A percentile compares a stretch with the other conserved stretches of the same genome.
These are phyloP conservation scores for Neostapfia colusana DNA, from an alignment of 176 grass and related monocot species.

Conservation along the genomic window DNA sequence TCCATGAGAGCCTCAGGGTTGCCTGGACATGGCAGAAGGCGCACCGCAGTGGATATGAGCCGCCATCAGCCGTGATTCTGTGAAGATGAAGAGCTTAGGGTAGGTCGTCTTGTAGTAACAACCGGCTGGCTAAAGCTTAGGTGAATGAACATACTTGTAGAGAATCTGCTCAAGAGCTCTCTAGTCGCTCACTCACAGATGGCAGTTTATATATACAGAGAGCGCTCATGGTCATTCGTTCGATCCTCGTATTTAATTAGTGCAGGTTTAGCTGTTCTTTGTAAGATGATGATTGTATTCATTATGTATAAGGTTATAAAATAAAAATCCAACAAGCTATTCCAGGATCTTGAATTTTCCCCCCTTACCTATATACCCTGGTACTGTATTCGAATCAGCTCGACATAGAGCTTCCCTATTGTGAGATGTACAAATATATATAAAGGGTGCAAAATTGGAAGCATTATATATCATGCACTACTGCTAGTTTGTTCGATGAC, in stretches of 20 bases:
- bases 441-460: no score
- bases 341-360: background rate
- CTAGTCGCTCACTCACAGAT: constrained; percentile 37
- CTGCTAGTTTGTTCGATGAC: no score
- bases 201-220: constrained; percentile 43
- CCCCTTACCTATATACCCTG: background rate
- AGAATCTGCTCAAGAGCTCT: constrained; percentile 43
- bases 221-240: constrained; percentile 42
- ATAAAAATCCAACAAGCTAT: constrained; percentile 13
- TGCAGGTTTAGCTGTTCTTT: constrained; percentile 26
- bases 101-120: background rate
- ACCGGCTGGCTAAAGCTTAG: constrained; percentile 34
- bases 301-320: constrained; percentile 15
- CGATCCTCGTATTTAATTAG: constrained; percentile 33
- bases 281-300: constrained; percentile 34
- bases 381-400: background rate
- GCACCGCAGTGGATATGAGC: constrained; percentile 62
- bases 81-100: constrained; percentile 46
- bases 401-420: background rate
- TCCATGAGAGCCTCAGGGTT: constrained; percentile 71
- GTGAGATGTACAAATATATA: no score
- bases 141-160: constrained; percentile 37
- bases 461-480: no score
- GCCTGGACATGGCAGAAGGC: constrained; percentile 84
- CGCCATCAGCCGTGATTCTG: constrained; percentile 51